Evolutionary conservation across 345 rosid species (phyloP).

Genomic region (Sonneratia alba): DNA sequence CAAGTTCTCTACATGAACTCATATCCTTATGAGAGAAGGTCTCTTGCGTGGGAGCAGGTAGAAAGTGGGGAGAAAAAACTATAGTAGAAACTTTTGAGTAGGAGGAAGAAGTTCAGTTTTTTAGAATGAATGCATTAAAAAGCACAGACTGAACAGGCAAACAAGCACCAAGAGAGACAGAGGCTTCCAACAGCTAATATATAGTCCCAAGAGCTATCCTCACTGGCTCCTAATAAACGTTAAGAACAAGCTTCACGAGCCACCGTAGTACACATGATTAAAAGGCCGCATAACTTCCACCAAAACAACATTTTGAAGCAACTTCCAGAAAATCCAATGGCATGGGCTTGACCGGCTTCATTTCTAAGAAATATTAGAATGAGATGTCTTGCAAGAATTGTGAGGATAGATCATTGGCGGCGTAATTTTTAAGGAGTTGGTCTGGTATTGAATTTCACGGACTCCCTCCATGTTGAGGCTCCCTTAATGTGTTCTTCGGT

Average conservation of each 20-base stretch:
- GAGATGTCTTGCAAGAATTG: not conserved
- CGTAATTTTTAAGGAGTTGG: slow-evolving; percentile 19
- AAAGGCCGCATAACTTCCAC: not conserved
- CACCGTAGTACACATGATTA: not conserved
- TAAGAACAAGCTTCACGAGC: not conserved
- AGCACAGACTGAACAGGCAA: not conserved
- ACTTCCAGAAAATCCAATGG: too few relatives aligned
- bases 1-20: too few relatives aligned
- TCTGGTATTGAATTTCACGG: slow-evolving; percentile 82
- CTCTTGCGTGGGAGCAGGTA: too few relatives aligned
- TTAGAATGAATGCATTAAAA: not conserved
- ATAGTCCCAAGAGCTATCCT: not conserved
- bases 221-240: not conserved
- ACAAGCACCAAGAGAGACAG: not conserved
- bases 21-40: too few relatives aligned
- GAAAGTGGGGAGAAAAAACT: too few relatives aligned
- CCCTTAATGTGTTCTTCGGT: slow-evolving; percentile 95
- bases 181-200: not conserved
- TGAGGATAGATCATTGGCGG: not conserved
- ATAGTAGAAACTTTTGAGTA: too few relatives aligned
- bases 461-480: slow-evolving; percentile 93
- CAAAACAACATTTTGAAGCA: too few relatives aligned
- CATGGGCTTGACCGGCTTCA: too few relatives aligned
- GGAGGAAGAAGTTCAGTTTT: too few relatives aligned
- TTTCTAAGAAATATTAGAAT: too few relatives aligned